These are phyloP conservation scores for Violaceomyces palustris DNA, from an alignment of 1,284 basidiomycete species.

Conservation along the genomic window DNA sequence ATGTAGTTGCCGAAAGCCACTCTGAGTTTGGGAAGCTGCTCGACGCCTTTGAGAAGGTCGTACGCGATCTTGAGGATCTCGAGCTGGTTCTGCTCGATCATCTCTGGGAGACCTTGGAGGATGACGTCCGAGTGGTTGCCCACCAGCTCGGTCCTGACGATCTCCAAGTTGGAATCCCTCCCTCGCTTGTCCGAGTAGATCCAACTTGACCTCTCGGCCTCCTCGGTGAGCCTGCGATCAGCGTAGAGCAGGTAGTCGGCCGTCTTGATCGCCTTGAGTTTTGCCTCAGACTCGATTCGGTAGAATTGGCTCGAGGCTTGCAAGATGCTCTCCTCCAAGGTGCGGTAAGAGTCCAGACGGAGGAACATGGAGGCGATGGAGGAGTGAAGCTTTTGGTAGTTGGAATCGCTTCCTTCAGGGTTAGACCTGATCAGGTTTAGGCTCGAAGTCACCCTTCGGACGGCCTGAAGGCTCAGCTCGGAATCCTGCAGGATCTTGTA, in stretches of 20 bases:
- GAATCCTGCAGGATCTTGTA: constrained; percentile 27
- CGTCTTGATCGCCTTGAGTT: constrained; percentile 6
- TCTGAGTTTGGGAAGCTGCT: constrained; percentile 19
- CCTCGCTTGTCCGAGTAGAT: constrained; percentile 12
- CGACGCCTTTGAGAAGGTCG: constrained; percentile 21
- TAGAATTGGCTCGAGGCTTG: constrained; percentile 27
- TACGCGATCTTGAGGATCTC: constrained; percentile 19
- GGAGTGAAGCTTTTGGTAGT: constrained; percentile 20
- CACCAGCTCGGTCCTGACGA: constrained; percentile 19
- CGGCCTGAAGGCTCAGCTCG: too few species aligned
- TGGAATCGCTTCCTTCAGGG: too few species aligned
- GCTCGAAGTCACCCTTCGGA: too few species aligned
- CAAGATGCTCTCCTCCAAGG: constrained; percentile 20
- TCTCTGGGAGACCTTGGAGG: constrained; percentile 19
- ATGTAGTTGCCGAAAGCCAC: constrained; percentile 30
- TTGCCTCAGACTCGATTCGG: constrained; percentile 10
- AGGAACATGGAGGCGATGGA: constrained; percentile 30
- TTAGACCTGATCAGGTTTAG: too few species aligned
- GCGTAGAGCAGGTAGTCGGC: constrained; percentile 26
- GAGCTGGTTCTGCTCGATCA: constrained; percentile 17
- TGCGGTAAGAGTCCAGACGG: constrained; percentile 18
- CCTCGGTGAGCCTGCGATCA: constrained; percentile 20
- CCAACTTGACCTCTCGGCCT: constrained; percentile 28
- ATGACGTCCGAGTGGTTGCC: constrained; percentile 24
- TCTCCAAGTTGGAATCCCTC: constrained; percentile 12